A percentile compares a stretch with the other conserved stretches of the same genome.
Evolutionary conservation across 257 asterid genomes (phyloP).

Genomic region (Forsythia suspensa): DNA sequence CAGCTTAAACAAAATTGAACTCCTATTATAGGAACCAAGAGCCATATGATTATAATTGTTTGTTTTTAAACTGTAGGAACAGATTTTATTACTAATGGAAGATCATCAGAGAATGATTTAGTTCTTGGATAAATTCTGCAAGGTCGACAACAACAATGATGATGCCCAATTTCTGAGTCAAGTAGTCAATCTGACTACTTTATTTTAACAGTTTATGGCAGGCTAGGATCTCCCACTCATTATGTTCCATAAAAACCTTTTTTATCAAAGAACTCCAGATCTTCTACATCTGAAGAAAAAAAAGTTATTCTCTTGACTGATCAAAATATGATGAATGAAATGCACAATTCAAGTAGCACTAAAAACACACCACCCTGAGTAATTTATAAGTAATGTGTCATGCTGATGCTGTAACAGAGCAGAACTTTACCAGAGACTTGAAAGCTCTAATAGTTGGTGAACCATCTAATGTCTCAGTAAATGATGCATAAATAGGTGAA

Average conservation of each 20-base stretch:
- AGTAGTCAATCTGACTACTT: not conserved
- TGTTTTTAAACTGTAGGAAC: not conserved
- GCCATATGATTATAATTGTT: not conserved
- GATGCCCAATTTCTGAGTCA: not conserved
- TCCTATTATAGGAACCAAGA: not conserved
- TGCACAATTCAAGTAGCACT: not conserved
- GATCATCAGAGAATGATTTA: not conserved
- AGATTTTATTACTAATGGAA: no score
- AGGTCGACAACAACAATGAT: not conserved
- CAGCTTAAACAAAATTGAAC: not conserved
- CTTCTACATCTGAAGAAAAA: not conserved
- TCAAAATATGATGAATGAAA: not conserved
- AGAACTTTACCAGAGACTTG: slow-evolving; percentile 56
- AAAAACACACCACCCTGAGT: not conserved
- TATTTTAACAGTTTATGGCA: not conserved
- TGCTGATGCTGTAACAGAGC: not conserved
- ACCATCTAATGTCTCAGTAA: slow-evolving; percentile 93
- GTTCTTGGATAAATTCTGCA: not conserved
- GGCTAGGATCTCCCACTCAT: not conserved
- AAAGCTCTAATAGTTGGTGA: slow-evolving; percentile 92
- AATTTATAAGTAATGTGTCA: not conserved
- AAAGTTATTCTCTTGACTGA: not conserved
- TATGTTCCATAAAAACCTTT: not conserved
- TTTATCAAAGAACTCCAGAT: not conserved
- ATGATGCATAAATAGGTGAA: slow-evolving; percentile 93